Percentiles rank a stretch among this genome's conserved stretches.
Conservation (phyloP, 805 yeast species). For the Starmerella vaccinii region DNA sequence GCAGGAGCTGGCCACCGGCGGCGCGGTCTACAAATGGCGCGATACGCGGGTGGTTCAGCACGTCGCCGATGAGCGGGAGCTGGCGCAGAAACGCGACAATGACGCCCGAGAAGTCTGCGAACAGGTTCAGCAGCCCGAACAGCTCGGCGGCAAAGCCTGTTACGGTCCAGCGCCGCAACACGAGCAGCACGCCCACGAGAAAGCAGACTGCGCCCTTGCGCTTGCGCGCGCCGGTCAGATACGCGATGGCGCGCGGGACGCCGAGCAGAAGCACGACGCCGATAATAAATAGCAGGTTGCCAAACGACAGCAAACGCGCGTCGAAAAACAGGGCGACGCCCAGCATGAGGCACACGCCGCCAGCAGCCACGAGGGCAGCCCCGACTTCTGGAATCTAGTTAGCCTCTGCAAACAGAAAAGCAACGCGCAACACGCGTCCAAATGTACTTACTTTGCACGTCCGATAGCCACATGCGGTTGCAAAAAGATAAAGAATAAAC, state of each 20-base stretch:
- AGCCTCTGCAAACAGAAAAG: not conserved
- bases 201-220: conserved; percentile 80
- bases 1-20: conserved; percentile 59
- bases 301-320: conserved; percentile 77
- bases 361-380: conserved; percentile 72
- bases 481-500: not conserved
- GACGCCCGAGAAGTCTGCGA: conserved; percentile 89
- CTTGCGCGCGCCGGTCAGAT: conserved; percentile 79
- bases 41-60: conserved; percentile 65
- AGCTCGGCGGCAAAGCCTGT: conserved; percentile 76
- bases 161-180: conserved; percentile 66
- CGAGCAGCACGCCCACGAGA: conserved; percentile 60
- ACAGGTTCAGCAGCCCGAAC: conserved; percentile 78
- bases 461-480: conserved; percentile 31
- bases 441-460: conserved; percentile 31
- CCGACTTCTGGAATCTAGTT: conserved; percentile 56
- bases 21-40: conserved; percentile 62
- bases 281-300: conserved; percentile 68
- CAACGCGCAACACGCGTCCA: no score
- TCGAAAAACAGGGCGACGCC: conserved; percentile 85
- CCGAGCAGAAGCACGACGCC: conserved; percentile 85
- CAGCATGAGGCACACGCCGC: conserved; percentile 62
- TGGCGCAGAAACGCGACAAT: conserved; percentile 78
- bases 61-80: conserved; percentile 76
- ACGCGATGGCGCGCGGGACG: conserved; percentile 65